These are phyloP conservation scores for Dioscorea dumetorum DNA, from an alignment of 106 monocot species.

Conservation along the genomic window DNA sequence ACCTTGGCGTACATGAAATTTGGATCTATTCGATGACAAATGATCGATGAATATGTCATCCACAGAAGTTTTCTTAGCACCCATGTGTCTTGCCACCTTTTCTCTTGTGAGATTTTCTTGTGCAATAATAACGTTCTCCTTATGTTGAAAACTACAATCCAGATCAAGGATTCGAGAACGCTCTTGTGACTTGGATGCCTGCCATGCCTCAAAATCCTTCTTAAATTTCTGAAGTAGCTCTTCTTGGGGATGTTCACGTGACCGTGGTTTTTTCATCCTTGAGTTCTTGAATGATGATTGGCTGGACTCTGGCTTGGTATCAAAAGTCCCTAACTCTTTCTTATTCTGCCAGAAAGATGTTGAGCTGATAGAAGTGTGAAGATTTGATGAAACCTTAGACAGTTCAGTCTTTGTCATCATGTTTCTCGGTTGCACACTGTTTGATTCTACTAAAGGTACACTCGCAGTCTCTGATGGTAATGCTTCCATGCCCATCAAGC, in stretches of 20 bases:
- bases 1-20: neutral
- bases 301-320: constrained; percentile 12
- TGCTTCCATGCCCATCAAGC: constrained; percentile 75
- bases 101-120: constrained; percentile 50
- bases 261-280: constrained; percentile 23
- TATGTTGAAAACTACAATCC: constrained; percentile 1
- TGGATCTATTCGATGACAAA: neutral
- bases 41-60: neutral
- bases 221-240: constrained; percentile 85
- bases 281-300: constrained; percentile 5
- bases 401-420: constrained; percentile 3
- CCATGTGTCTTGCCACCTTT: constrained; percentile 34
- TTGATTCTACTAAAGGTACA: constrained; percentile 22
- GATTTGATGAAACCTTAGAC: neutral
- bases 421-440: constrained; percentile 12
- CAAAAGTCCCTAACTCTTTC: constrained; percentile 15
- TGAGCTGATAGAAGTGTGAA: constrained; percentile 1
- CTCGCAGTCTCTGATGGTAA: constrained; percentile 32
- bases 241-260: constrained; percentile 81
- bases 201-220: constrained; percentile 87
- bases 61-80: neutral
- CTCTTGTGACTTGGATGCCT: constrained; percentile 53
- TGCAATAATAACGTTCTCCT: constrained; percentile 29
- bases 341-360: constrained; percentile 14
- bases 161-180: constrained; percentile 24